phyloP scores from a whole-genome alignment of 106 monocot species.

The Dendrobium nobile region DNA sequence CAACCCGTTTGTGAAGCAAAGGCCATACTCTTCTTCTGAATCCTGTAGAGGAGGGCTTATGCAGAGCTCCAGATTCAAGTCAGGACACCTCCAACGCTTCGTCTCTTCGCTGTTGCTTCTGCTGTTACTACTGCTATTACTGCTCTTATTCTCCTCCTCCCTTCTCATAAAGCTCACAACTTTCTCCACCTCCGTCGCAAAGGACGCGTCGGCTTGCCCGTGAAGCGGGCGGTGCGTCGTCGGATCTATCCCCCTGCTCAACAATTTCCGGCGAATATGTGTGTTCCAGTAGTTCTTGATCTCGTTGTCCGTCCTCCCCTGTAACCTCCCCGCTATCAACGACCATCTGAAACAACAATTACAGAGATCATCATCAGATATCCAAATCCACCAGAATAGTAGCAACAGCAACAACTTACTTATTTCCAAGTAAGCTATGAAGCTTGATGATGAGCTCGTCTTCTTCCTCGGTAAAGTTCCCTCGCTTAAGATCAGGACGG shows the following conservation, averaged over 20 bases:
- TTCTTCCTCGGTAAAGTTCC: constrained; percentile 50
- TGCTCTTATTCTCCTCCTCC: no score
- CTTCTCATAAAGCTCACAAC: not conserved
- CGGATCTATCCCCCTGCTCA: constrained; percentile 60
- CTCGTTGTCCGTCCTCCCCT: constrained; percentile 78
- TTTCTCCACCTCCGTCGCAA: not conserved
- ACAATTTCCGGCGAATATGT: constrained; percentile 66
- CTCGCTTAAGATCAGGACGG: constrained; percentile 49
- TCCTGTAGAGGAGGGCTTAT: not conserved
- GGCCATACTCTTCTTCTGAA: not conserved
- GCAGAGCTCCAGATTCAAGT: constrained; percentile 2
- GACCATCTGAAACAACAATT: constrained; percentile 48
- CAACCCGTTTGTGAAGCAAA: not conserved
- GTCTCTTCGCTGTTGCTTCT: not conserved
- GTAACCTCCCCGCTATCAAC: constrained; percentile 72
- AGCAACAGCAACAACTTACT: constrained; percentile 6
- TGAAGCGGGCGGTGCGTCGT: constrained; percentile 28
- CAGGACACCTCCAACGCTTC: constrained; percentile 2
- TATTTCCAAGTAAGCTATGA: constrained; percentile 41
- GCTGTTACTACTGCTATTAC: no score
- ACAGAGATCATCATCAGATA: not conserved
- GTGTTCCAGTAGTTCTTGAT: constrained; percentile 92
- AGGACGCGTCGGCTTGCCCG: not conserved
- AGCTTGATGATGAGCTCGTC: constrained; percentile 62
- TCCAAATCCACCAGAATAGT: not conserved